Percentiles rank a stretch among this genome's conserved stretches.
phyloP scores from a whole-genome alignment of 192 early-diverging fungal species.

The Coemansia sp. region DNA sequence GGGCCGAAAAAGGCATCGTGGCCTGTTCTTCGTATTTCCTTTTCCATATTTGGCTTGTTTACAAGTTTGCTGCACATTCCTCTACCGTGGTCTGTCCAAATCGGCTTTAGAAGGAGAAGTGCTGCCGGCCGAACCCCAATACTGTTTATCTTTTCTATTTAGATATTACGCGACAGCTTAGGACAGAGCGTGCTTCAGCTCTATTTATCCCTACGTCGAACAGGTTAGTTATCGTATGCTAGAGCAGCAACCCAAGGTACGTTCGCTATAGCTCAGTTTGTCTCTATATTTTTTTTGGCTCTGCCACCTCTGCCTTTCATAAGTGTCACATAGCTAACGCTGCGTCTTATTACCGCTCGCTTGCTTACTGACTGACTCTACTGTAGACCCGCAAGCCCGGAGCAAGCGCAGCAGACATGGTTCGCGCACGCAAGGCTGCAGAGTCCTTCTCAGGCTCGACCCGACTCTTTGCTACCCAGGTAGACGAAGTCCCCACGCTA shows the following conservation, averaged over 20 bases:
- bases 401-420: conserved; percentile 37
- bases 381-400: conserved; percentile 47
- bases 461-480: conserved; percentile 44
- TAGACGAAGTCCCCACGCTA: conserved; percentile 48
- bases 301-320: neutral
- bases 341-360: neutral
- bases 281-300: neutral
- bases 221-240: conserved; percentile 33
- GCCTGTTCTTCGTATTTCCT: neutral
- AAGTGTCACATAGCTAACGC: conserved; percentile 5
- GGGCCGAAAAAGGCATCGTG: conserved; percentile 2
- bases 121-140: neutral
- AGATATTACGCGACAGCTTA: neutral
- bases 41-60: conserved; percentile 2
- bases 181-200: neutral
- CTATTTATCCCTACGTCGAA: neutral
- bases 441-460: conserved; percentile 38
- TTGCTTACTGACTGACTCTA: neutral
- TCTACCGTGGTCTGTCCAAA: neutral
- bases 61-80: neutral
- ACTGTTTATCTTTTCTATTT: neutral
- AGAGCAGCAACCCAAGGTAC: conserved; percentile 48
- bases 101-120: neutral
- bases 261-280: conserved; percentile 14
- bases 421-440: conserved; percentile 51